phyloP scores from a whole-genome alignment of 345 rosid species.

The Cardamine chenopodiifolia region DNA sequence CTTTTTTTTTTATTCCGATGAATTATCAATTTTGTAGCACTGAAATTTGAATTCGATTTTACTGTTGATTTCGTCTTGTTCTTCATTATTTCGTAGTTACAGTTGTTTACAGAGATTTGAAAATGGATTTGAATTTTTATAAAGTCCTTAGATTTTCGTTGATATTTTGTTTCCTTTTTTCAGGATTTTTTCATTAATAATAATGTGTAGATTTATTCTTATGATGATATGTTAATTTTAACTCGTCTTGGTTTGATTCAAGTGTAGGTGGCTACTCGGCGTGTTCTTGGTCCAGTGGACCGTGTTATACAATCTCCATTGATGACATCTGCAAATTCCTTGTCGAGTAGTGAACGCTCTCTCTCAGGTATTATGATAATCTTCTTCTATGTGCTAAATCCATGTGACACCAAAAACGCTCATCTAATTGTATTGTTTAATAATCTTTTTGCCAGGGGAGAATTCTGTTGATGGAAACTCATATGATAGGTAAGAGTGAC shows the following conservation, averaged over 20 bases:
- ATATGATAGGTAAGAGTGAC: constrained; percentile 50
- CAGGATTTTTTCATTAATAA: background rate
- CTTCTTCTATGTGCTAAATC: constrained; percentile 6
- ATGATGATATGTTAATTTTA: background rate
- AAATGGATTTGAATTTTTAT: background rate
- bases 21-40: background rate
- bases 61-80: constrained; percentile 11
- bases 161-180: constrained; percentile 6
- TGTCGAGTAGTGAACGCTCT: constrained; percentile 64
- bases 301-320: constrained; percentile 36
- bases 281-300: constrained; percentile 21
- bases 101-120: constrained; percentile 2
- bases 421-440: constrained; percentile 17
- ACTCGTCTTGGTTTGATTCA: constrained; percentile 3
- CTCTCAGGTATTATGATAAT: constrained; percentile 59
- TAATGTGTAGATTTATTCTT: background rate
- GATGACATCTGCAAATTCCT: constrained; percentile 64
- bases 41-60: background rate
- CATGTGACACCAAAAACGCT: background rate
- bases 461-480: constrained; percentile 68
- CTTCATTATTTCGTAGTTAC: background rate
- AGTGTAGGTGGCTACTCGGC: constrained; percentile 35
- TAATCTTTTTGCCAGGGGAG: constrained; percentile 57
- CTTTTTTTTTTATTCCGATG: background rate
- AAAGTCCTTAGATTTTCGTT: constrained; percentile 8